phyloP scores from a whole-genome alignment of 2,329 filamentous ascomycete species.

The Pseudocercospora fijiensis region DNA sequence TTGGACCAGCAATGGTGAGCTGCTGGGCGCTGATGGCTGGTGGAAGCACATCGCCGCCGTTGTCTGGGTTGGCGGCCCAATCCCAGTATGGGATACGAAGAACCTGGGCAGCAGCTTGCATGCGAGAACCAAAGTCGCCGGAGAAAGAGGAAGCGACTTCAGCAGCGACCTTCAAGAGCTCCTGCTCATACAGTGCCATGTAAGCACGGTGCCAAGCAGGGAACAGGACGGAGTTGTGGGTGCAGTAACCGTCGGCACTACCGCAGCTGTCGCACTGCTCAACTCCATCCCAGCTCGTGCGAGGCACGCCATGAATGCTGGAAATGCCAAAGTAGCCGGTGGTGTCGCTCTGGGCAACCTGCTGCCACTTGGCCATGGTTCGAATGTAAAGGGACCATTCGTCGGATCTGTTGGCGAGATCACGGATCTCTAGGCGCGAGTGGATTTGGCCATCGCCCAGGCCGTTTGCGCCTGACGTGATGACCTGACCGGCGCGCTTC shows the following conservation, averaged over 20 bases:
- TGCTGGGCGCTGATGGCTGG: conserved; percentile 25
- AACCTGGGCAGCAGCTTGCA: conserved; percentile 30
- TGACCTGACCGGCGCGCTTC: conserved; percentile 18
- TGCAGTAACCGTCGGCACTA: conserved; percentile 38
- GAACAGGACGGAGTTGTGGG: conserved; percentile 39
- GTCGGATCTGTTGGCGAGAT: conserved; percentile 22
- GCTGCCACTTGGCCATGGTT: conserved; percentile 22
- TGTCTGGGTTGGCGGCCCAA: conserved; percentile 29
- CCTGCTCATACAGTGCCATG: conserved; percentile 38
- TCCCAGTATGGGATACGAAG: conserved; percentile 35
- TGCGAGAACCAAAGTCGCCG: conserved; percentile 22
- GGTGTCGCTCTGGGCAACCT: conserved; percentile 9
- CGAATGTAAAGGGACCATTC: conserved; percentile 27
- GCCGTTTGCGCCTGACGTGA: conserved; percentile 25
- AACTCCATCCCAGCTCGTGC: conserved; percentile 34
- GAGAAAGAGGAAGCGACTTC: conserved; percentile 32
- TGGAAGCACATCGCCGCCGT: conserved; percentile 29
- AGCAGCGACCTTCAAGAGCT: conserved; percentile 33
- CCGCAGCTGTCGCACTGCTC: conserved; percentile 30
- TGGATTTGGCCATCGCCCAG: conserved; percentile 22
- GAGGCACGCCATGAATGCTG: conserved; percentile 35
- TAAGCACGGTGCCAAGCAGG: conserved; percentile 38
- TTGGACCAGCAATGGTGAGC: conserved; percentile 32
- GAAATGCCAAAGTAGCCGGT: conserved; percentile 24
- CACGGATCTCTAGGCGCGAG: conserved; percentile 24